A percentile compares a stretch with the other conserved stretches of the same genome.
Evolutionary conservation across 768 basidiomycete genomes (phyloP).

Genomic region (Pleurotus giganteus): DNA sequence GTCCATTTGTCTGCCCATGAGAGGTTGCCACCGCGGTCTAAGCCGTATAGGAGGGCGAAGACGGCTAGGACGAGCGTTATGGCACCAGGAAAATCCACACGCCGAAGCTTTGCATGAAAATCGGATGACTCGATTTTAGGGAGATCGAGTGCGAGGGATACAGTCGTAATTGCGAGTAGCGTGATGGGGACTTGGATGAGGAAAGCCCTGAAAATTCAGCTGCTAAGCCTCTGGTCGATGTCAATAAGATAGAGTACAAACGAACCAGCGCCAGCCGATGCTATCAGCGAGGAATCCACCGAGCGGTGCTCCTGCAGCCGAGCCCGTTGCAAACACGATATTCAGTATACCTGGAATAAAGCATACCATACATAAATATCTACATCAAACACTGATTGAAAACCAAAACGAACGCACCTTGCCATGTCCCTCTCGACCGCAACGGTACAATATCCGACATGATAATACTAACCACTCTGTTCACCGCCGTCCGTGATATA

Average conservation of each 20-base stretch:
- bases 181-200: slow-evolving; percentile 58
- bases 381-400: slow-evolving; percentile 17
- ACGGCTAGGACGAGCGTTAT: slow-evolving; percentile 51
- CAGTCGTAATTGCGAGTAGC: slow-evolving; percentile 49
- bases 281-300: slow-evolving; percentile 63
- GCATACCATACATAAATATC: slow-evolving; percentile 50
- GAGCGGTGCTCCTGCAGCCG: slow-evolving; percentile 57
- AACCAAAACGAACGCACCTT: slow-evolving; percentile 36
- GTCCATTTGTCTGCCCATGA: slow-evolving; percentile 44
- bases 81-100: slow-evolving; percentile 65
- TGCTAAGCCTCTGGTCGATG: slow-evolving; percentile 12
- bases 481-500: slow-evolving; percentile 20
- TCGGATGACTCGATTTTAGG: slow-evolving; percentile 39
- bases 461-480: slow-evolving; percentile 63
- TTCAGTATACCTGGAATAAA: slow-evolving; percentile 65
- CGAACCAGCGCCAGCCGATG: slow-evolving; percentile 66
- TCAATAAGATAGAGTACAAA: background rate
- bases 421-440: slow-evolving; percentile 65
- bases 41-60: slow-evolving; percentile 53
- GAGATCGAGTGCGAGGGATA: slow-evolving; percentile 53
- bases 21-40: slow-evolving; percentile 53
- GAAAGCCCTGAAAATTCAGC: slow-evolving; percentile 46
- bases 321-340: slow-evolving; percentile 57
- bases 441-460: slow-evolving; percentile 66
- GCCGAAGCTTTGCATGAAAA: slow-evolving; percentile 49